phyloP scores from a whole-genome alignment of 2,329 filamentous ascomycete species.

The Lanzia echinophila region DNA sequence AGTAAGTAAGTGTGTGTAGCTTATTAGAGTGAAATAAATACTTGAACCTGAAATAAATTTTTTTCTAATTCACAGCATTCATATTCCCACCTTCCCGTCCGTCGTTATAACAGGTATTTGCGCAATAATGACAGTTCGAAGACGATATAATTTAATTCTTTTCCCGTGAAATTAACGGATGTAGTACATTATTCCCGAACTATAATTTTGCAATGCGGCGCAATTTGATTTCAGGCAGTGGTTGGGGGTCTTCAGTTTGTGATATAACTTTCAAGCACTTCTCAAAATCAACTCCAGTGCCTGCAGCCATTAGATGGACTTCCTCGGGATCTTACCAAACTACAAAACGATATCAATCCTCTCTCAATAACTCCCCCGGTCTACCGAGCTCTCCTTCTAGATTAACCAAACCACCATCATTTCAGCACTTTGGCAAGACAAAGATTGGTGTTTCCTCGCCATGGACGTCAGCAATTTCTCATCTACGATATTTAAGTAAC shows the following conservation, averaged over 20 bases:
- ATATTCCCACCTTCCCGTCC: neutral
- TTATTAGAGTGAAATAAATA: too few species aligned
- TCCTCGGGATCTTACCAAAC: conserved; percentile 1
- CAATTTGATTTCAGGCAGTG: conserved; percentile 17
- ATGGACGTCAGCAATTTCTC: conserved; percentile 26
- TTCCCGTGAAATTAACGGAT: conserved; percentile 25
- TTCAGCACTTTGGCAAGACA: conserved; percentile 12
- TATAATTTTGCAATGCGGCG: conserved; percentile 23
- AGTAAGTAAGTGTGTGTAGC: neutral
- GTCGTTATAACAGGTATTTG: neutral
- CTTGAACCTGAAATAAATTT: too few species aligned
- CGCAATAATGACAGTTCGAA: conserved; percentile 24
- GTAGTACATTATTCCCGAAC: conserved; percentile 12
- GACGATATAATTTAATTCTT: conserved; percentile 16
- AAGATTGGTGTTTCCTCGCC: conserved; percentile 17
- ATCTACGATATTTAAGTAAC: conserved; percentile 26
- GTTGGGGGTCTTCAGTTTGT: conserved; percentile 18
- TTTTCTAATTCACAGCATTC: conserved; percentile 8
- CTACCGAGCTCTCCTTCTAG: conserved; percentile 10
- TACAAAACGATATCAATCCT: conserved; percentile 16
- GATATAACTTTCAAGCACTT: conserved; percentile 23
- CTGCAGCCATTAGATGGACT: conserved; percentile 11
- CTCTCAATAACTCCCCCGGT: conserved; percentile 12
- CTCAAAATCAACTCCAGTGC: conserved; percentile 12
- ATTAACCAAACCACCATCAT: conserved; percentile 11